A percentile compares a stretch with the other conserved stretches of the same genome.
These are phyloP conservation scores for Apocynum venetum DNA, from an alignment of 257 asterid genomes.

Conservation along the genomic window DNA sequence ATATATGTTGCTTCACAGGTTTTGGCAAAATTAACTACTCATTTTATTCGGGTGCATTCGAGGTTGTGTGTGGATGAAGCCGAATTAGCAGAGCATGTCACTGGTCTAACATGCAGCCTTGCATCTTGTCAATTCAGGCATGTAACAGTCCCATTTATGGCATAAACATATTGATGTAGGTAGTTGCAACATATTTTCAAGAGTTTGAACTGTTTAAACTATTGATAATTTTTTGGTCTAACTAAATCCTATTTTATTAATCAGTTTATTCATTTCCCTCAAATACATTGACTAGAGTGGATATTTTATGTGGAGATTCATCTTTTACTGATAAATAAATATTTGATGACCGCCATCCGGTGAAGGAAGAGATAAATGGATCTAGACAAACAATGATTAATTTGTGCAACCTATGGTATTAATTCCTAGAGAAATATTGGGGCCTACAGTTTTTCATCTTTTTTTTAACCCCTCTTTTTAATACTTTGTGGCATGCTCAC, in stretches of 20 bases:
- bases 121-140: conserved; percentile 94
- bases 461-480: not conserved
- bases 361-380: not conserved
- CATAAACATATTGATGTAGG: not conserved
- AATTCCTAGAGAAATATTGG: not conserved
- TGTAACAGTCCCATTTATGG: conserved; percentile 11
- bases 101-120: conserved; percentile 82
- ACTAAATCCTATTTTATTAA: not conserved
- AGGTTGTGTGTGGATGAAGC: conserved; percentile 90
- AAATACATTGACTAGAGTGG: not conserved
- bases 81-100: conserved; percentile 94
- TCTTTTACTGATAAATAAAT: not conserved
- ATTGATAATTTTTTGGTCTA: not conserved
- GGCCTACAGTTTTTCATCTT: not conserved
- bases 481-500: too few relatives aligned
- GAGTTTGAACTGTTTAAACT: not conserved
- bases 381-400: not conserved
- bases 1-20: conserved; percentile 37
- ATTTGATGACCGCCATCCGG: not conserved
- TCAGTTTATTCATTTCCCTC: not conserved
- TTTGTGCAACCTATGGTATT: not conserved
- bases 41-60: conserved; percentile 62
- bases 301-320: not conserved
- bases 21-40: conserved; percentile 64
- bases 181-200: not conserved